A percentile compares a stretch with the other conserved stretches of the same genome.
Evolutionary conservation across 2,329 filamentous ascomycete species (phyloP).

Genomic region (Aspergillus ochraceoroseus): DNA sequence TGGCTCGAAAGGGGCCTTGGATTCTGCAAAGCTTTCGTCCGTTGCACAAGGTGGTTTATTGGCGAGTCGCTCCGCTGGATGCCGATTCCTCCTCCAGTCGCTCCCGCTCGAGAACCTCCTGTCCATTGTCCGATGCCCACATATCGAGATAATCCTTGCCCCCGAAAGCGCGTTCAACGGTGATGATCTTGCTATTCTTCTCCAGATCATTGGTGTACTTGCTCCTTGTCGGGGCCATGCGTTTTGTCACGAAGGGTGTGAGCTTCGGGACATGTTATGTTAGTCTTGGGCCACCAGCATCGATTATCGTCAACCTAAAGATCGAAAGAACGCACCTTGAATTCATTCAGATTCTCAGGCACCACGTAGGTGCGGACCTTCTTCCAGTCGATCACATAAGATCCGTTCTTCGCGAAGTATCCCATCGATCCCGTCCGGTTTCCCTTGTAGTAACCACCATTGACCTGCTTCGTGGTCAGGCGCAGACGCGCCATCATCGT

Average conservation of each 20-base stretch:
- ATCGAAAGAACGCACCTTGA: slow-evolving; percentile 55
- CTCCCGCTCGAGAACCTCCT: slow-evolving; percentile 31
- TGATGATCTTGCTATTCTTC: slow-evolving; percentile 25
- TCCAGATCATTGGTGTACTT: slow-evolving; percentile 33
- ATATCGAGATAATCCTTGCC: slow-evolving; percentile 39
- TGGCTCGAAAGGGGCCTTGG: no score
- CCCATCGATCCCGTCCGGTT: slow-evolving; percentile 86
- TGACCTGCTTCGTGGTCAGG: slow-evolving; percentile 88
- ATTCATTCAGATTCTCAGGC: slow-evolving; percentile 62
- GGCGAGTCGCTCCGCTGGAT: slow-evolving; percentile 8
- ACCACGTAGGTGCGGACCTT: slow-evolving; percentile 91
- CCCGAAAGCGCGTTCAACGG: slow-evolving; percentile 30
- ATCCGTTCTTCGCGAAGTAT: slow-evolving; percentile 58
- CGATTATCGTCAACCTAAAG: neutral
- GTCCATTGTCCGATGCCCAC: slow-evolving; percentile 36
- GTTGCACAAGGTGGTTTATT: slow-evolving; percentile 13
- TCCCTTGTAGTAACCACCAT: slow-evolving; percentile 96
- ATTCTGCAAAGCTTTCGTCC: neutral
- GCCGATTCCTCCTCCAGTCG: slow-evolving; percentile 16
- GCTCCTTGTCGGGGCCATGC: slow-evolving; percentile 37
- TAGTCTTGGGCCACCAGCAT: slow-evolving; percentile 1
- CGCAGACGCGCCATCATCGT: slow-evolving; percentile 65
- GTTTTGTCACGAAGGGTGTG: slow-evolving; percentile 45
- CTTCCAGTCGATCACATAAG: slow-evolving; percentile 72
- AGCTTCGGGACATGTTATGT: slow-evolving; percentile 49